Base-by-base conservation (phyloP, 352 stramenopile species). In the Blastocystis sp. region DNA sequence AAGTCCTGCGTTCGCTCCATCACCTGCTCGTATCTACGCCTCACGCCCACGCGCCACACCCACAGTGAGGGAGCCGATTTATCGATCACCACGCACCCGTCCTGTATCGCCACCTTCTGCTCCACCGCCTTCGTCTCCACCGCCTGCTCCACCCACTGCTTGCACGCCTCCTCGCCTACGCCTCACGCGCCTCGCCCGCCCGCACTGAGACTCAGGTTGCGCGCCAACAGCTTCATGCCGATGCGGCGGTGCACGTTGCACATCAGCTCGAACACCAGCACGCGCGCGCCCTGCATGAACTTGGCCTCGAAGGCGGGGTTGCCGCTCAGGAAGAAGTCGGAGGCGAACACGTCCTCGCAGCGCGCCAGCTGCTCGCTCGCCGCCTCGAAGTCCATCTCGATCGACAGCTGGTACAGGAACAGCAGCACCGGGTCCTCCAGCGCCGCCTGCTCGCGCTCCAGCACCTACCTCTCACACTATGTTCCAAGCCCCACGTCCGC, bases 1-100 rank as follows among this genome's bases (percentile, higher is more conserved):
- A 34, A 34, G 28, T 34, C 28, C 28, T 34, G 28, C 28, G 28
- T 34, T 34, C 28, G 28, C 53, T 43, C 65, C 65, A 76, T 76
- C 34, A 76, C 65, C n/a, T 76, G 65, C 43, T 76, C 65, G n/a
- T 76, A 69, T 69, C 62, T 69, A 69, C 62, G 17, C 7, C 34
- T 23, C 17, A 69, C 34, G 10, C 21, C 7, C 62, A n/a, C 62
- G n/a, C 62, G 0, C 21, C 34, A 28, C 28, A 41, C 62, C 34
- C 34, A 76, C 65, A 76, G 9, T 11, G 65, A 76, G n/a, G 65
- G 23, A 76, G 11, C 34, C 43, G 65, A 4, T 41, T 76, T 76
- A 9, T n/a, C 9, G 9, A 76, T 76, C 43, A n/a, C 52, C 65
- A 76, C 65, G n/a, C 19, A 76, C 0, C 38, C 65, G 9, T 52